Evolutionary conservation across 2,329 filamentous ascomycete genomes (phyloP).

Genomic region (Cylindrodendrum hubeiense): DNA sequence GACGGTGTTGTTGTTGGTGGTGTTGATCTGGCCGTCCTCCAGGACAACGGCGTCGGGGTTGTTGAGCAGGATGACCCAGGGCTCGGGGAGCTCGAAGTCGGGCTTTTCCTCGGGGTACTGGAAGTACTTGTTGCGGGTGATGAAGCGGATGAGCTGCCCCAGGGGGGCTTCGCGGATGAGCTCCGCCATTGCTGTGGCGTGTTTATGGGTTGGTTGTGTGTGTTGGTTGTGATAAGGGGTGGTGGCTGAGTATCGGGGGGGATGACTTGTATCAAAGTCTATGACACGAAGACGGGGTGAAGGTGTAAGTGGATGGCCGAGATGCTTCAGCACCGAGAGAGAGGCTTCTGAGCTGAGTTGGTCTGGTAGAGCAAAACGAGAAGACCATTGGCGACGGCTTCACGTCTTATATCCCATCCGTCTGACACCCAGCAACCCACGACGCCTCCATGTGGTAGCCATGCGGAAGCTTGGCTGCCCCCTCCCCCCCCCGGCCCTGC

Average conservation of each 20-base stretch:
- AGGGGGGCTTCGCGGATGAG: slow-evolving; percentile 67
- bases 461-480: background rate
- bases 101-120: slow-evolving; percentile 71
- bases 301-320: slow-evolving; percentile 10
- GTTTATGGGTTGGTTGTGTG: background rate
- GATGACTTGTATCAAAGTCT: background rate
- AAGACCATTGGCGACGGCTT: slow-evolving; percentile 3
- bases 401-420: slow-evolving; percentile 20
- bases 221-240: background rate
- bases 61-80: slow-evolving; percentile 52
- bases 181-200: slow-evolving; percentile 43
- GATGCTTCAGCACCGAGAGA: background rate
- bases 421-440: background rate
- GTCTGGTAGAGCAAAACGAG: background rate
- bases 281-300: background rate
- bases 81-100: slow-evolving; percentile 64
- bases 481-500: background rate
- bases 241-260: background rate
- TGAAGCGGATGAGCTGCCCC: slow-evolving; percentile 68
- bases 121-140: slow-evolving; percentile 64
- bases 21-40: slow-evolving; percentile 24
- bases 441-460: slow-evolving; percentile 1
- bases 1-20: slow-evolving; percentile 25
- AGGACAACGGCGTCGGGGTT: slow-evolving; percentile 40
- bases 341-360: slow-evolving; percentile 1